Evolutionary conservation across 768 basidiomycete genomes (phyloP).

Genomic region (Kwoniella dendrophila): DNA sequence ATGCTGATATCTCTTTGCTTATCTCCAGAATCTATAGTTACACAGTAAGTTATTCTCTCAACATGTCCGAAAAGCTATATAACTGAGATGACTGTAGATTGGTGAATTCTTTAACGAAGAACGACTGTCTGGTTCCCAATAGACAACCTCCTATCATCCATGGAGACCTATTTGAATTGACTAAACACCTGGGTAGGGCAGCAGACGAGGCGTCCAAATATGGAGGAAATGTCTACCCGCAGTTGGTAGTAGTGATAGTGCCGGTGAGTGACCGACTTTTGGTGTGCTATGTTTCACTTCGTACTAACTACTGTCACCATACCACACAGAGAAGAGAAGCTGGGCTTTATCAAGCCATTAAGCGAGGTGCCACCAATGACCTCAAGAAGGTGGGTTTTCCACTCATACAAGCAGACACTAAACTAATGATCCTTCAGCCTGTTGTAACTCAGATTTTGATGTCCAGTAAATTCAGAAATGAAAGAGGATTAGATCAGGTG

Average conservation of each 20-base stretch:
- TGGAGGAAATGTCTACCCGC: slow-evolving; percentile 26
- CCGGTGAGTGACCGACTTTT: slow-evolving; percentile 25
- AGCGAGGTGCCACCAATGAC: slow-evolving; percentile 7
- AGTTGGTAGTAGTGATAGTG: slow-evolving; percentile 47
- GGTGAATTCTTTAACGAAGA: neutral
- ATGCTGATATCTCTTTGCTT: neutral
- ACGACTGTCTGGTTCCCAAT: neutral
- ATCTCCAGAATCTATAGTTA: neutral
- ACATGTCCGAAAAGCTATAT: too few species aligned
- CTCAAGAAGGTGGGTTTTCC: slow-evolving; percentile 1
- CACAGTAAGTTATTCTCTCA: neutral
- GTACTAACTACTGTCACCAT: neutral
- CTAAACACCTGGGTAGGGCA: neutral
- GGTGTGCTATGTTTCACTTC: neutral
- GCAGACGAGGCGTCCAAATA: neutral
- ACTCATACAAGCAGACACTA: neutral
- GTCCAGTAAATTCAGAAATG: slow-evolving; percentile 25
- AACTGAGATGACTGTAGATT: neutral
- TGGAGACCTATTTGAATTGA: neutral
- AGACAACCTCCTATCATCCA: neutral
- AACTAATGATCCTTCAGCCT: slow-evolving; percentile 20
- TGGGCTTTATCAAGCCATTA: neutral
- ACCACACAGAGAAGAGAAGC: slow-evolving; percentile 22
- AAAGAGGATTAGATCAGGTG: slow-evolving; percentile 38
- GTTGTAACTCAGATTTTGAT: slow-evolving; percentile 51